Evolutionary conservation across 1,139 yeast genomes (phyloP).

Genomic region (Magnusiomyces magnusii): DNA sequence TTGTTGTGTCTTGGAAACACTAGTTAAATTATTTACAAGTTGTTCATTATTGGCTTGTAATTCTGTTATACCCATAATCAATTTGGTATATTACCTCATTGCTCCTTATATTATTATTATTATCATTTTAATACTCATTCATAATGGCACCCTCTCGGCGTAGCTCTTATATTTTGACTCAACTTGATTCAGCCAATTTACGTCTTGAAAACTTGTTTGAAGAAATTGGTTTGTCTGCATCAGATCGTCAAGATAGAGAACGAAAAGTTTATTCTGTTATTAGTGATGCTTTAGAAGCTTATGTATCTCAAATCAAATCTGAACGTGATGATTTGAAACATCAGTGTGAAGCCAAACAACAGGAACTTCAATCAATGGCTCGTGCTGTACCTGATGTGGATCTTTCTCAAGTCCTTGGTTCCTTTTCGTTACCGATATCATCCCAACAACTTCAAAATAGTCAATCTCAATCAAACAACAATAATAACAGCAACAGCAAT

Average conservation of each 20-base stretch:
- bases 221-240: conserved; percentile 30
- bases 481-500: background rate
- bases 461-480: no score
- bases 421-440: background rate
- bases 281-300: conserved; percentile 28
- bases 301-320: conserved; percentile 25
- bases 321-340: conserved; percentile 27
- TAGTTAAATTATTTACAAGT: no score
- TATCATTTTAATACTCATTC: no score
- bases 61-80: no score
- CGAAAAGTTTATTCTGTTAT: conserved; percentile 28
- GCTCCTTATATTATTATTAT: no score
- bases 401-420: conserved; percentile 13
- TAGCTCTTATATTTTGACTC: conserved; percentile 28
- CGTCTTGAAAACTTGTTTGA: conserved; percentile 31
- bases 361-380: conserved; percentile 25
- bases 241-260: conserved; percentile 29
- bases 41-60: no score
- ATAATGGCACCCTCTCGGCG: conserved; percentile 17
- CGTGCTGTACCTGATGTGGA: conserved; percentile 28
- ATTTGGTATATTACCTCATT: no score
- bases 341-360: conserved; percentile 25
- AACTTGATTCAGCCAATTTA: conserved; percentile 26
- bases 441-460: background rate
- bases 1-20: no score